Evolutionary conservation across 225 moss, liverwort and hornwort genomes (phyloP).

Genomic region (Climacium dendroides): DNA sequence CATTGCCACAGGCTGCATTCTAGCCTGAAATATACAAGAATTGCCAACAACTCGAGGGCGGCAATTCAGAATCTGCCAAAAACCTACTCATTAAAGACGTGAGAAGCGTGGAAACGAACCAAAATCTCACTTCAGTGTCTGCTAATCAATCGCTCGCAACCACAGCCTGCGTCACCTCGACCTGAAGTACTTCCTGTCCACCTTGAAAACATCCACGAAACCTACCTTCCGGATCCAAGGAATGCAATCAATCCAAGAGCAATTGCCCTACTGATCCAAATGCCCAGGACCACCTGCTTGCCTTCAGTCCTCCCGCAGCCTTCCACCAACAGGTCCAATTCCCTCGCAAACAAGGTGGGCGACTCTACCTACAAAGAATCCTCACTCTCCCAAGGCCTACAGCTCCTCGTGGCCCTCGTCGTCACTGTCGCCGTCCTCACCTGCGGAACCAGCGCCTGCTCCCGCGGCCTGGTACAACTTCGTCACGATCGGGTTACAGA

Average conservation of each 20-base stretch:
- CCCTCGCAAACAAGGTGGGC: background rate
- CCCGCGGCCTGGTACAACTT: background rate
- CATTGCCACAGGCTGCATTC: background rate
- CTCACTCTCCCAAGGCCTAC: background rate
- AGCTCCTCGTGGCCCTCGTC: constrained; percentile 37
- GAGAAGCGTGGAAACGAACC: background rate
- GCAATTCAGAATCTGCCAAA: background rate
- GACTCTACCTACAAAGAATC: background rate
- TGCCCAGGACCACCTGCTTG: background rate
- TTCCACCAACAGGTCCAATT: background rate
- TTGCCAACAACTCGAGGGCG: background rate
- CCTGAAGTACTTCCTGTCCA: background rate
- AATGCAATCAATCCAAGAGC: background rate
- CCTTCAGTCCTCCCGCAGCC: background rate
- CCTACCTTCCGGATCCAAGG: background rate
- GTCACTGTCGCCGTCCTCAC: constrained; percentile 4
- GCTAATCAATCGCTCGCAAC: background rate
- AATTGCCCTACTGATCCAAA: background rate
- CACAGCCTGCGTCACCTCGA: background rate
- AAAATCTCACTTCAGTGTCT: background rate
- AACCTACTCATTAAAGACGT: background rate
- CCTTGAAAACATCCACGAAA: background rate
- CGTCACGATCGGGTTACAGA: background rate
- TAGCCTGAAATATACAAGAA: background rate
- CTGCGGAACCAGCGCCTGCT: background rate